Evolutionary conservation across 805 yeast genomes (phyloP), one percentile per base, ranked within the genome.

Genomic region (Schwanniomyces yamadae): DNA sequence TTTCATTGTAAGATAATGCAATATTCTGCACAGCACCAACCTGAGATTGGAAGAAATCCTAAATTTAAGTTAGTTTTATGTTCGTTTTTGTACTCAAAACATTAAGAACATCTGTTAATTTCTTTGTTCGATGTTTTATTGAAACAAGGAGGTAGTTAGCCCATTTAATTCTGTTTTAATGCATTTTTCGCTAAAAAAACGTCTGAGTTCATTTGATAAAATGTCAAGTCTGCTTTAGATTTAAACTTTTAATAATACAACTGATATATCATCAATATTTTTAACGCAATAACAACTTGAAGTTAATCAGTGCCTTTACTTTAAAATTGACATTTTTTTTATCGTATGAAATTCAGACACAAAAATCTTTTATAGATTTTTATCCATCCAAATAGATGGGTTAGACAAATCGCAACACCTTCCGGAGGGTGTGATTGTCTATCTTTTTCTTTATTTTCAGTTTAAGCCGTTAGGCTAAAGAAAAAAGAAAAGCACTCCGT

Each of bases 41-140:
- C 66, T 85, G 88, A 42, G 83, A 72, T 53, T 80, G 77, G 66
- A 93, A 90, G 66, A 88, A 93, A 66, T 88, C 95, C 95, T 89
- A 72, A 34, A 52, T 44, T 35, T 17, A 37, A 36, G 64, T 61
- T 60, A 58, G 66, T 59, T 33, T 3, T 28, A 15, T 10, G 20
- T 27, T 15, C 29, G n/a, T n/a, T n/a, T n/a, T n/a, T n/a, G n/a
- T n/a, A n/a, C n/a, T n/a, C n/a, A n/a, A n/a, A n/a, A n/a, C n/a
- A n/a, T n/a, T n/a, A n/a, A n/a, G n/a, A n/a, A n/a, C n/a, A n/a
- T n/a, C n/a, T n/a, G n/a, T n/a, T n/a, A n/a, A n/a, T n/a, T n/a
- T n/a, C n/a, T n/a, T n/a, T n/a, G n/a, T n/a, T n/a, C n/a, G n/a
- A n/a, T n/a, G n/a, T n/a, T n/a, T n/a, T n/a, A n/a, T n/a, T n/a